A percentile compares a stretch with the other conserved stretches of the same genome.
Evolutionary conservation across 163 green algal genomes (phyloP).

Genomic region (Scenedesmus sp.): DNA sequence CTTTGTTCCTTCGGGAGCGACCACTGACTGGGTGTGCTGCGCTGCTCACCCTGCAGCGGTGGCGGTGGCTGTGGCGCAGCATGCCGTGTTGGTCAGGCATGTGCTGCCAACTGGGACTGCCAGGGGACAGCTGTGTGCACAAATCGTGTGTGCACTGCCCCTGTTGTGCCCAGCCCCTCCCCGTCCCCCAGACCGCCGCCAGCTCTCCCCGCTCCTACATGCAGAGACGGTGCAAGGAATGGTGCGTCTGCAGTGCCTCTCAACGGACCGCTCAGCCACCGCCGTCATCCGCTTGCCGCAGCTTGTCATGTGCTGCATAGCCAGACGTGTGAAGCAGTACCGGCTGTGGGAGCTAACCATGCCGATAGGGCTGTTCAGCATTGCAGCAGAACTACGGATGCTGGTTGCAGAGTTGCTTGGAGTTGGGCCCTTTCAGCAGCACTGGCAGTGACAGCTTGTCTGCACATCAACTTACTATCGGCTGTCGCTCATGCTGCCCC

Average conservation of each 20-base stretch:
- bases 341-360: no score
- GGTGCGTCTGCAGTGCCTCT: neutral
- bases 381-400: no score
- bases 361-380: no score
- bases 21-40: no score
- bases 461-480: neutral
- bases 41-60: constrained; percentile 31
- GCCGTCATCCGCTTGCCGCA: no score
- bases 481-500: neutral
- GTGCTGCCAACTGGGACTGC: constrained; percentile 36
- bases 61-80: constrained; percentile 34
- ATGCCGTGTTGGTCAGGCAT: neutral
- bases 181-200: neutral
- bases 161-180: neutral
- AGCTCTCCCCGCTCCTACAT: neutral
- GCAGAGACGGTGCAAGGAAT: constrained; percentile 38
- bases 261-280: no score
- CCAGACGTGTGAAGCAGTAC: no score
- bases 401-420: no score
- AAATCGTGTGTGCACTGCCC: neutral
- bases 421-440: no score
- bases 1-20: no score
- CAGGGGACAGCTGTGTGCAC: neutral
- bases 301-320: no score
- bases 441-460: neutral